Percentiles rank a stretch among this genome's conserved stretches.
Evolutionary conservation across 208 protist genomes (phyloP).

Genomic region (Acanthamoeba sp.): DNA sequence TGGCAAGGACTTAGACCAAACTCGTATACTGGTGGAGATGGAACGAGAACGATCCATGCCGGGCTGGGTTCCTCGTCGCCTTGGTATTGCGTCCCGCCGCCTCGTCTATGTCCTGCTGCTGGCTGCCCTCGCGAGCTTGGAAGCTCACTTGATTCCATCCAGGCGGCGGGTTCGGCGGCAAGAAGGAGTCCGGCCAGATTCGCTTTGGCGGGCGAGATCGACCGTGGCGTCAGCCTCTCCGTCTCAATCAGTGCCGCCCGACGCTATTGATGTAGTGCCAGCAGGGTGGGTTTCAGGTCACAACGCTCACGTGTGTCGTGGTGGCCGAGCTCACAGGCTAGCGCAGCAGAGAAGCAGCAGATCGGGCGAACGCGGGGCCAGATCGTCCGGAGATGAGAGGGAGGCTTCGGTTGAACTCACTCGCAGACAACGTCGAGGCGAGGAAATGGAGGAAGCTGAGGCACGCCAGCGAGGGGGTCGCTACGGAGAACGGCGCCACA

Average conservation of each 20-base stretch:
- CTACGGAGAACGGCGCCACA: neutral
- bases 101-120: neutral
- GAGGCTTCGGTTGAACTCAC: neutral
- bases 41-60: conserved; percentile 71
- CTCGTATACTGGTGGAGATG: conserved; percentile 68
- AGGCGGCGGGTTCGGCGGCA: conserved; percentile 78
- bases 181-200: conserved; percentile 82
- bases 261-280: no score
- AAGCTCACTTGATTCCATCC: neutral
- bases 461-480: neutral
- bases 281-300: no score
- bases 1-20: conserved; percentile 65
- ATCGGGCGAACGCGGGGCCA: neutral
- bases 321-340: neutral
- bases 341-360: neutral
- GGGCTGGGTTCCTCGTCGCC: conserved; percentile 78
- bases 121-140: neutral
- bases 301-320: neutral
- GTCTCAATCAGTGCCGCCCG: neutral
- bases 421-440: neutral
- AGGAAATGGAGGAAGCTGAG: neutral
- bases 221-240: conserved; percentile 74
- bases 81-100: conserved; percentile 5
- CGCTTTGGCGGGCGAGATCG: conserved; percentile 81
- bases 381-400: neutral